Evolutionary conservation across 805 yeast genomes (phyloP), one percentile per base, ranked within the genome.

Genomic region (Cyberlindnera maritima): DNA sequence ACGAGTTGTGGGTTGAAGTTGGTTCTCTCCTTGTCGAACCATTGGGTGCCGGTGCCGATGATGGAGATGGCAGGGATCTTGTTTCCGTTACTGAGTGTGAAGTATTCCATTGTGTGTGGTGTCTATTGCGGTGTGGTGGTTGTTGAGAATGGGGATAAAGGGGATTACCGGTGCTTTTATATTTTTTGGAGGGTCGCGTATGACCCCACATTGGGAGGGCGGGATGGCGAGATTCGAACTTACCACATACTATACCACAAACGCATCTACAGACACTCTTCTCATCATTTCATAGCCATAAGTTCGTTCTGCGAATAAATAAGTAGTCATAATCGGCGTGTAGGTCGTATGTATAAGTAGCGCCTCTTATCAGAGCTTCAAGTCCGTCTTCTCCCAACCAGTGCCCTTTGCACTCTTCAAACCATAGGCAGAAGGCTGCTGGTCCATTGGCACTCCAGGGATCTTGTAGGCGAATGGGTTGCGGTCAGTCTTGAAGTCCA

Each of bases 391-490:
- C 36, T 50, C 51, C 53, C 53, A 53, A 4, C 54, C 56, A 31
- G 52, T 34, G 7, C 49, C 51, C 33, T 36, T 53, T 1, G 53
- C 36, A n/a, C 44, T 33, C 41, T 46, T 50, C 38, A 50, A 21
- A 10, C 39, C 41, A 32, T 47, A 36, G 1, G 43, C 51, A 37
- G 50, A 50, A 3, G 54, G 56, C 21, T 50, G 58, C 21, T 40
- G 26, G 2, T 44, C 50, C 13, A 37, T 18, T 34, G 52, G 48
- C 5, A 50, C 10, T 1, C 44, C 58, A 12, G 61, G 60, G 18
- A 72, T 64, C 28, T 70, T 64, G 39, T 78, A 59, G 33, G 77
- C 89, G 63, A 79, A 85, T 13, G 91, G 91, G 59, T 85, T 85
- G 57, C 88, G 72, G 60, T 85, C 89, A 1, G 39, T 43, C 36